These are phyloP conservation scores for rapeseed (Brassica napus) DNA, from an alignment of 345 rosid genomes.

Conservation along the genomic window DNA sequence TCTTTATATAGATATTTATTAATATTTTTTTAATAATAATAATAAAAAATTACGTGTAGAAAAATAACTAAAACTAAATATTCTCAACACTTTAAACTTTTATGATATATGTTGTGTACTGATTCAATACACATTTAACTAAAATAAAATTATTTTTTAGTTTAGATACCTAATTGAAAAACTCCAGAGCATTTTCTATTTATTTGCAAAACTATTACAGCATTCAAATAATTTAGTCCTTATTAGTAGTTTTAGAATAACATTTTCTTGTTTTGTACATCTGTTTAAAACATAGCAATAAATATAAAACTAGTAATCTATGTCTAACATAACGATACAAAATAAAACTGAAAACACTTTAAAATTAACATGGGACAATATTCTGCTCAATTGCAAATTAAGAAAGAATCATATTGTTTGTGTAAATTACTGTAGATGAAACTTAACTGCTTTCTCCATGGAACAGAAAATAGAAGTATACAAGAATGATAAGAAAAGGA, in stretches of 20 bases:
- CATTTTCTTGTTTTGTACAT: background rate
- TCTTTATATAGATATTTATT: background rate
- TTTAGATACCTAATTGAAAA: background rate
- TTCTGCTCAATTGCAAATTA: background rate
- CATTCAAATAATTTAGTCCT: background rate
- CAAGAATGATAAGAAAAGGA: constrained; percentile 37
- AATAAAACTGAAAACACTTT: background rate
- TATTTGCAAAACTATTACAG: background rate
- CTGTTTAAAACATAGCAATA: background rate
- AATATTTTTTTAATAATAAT: background rate
- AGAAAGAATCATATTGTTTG: background rate
- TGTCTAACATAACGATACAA: background rate
- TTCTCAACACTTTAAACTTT: too few species aligned
- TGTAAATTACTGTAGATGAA: background rate
- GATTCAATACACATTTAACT: background rate
- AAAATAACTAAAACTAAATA: too few species aligned
- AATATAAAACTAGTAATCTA: background rate
- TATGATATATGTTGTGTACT: too few species aligned
- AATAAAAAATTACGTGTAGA: too few species aligned
- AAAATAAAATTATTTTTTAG: too few species aligned
- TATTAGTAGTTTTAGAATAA: background rate
- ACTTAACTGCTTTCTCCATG: background rate
- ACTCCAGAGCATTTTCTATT: too few species aligned
- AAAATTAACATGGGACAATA: background rate
- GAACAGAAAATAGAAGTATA: background rate